phyloP scores from a whole-genome alignment of 345 rosid species.

The Rhodamnia argentea region DNA sequence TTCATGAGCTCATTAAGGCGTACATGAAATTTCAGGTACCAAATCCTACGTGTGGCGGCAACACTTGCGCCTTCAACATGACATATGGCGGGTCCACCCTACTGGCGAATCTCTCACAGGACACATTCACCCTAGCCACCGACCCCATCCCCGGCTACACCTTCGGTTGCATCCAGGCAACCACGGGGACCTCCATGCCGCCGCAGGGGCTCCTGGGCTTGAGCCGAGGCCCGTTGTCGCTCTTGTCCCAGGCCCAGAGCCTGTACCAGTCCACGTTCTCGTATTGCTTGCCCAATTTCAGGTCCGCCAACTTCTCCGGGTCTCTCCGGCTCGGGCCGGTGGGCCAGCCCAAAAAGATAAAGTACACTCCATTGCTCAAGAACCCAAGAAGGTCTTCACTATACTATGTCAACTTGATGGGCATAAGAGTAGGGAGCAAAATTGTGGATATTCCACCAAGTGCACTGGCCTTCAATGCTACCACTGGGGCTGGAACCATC shows the following conservation, averaged over 20 bases:
- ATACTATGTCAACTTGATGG: slow-evolving; percentile 70
- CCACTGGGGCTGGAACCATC: slow-evolving; percentile 84
- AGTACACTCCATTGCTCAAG: slow-evolving; percentile 69
- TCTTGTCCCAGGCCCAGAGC: slow-evolving; percentile 64
- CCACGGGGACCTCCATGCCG: slow-evolving; percentile 64
- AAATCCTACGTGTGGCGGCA: slow-evolving; percentile 50
- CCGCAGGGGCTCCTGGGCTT: slow-evolving; percentile 84
- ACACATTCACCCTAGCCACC: slow-evolving; percentile 44
- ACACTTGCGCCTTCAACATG: slow-evolving; percentile 65
- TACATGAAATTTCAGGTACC: slow-evolving; percentile 36
- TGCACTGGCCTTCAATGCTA: slow-evolving; percentile 63
- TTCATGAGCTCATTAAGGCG: background rate
- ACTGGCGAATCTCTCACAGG: slow-evolving; percentile 60
- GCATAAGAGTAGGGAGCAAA: slow-evolving; percentile 61
- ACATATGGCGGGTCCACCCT: slow-evolving; percentile 73
- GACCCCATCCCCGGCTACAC: slow-evolving; percentile 57
- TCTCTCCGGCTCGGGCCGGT: slow-evolving; percentile 74
- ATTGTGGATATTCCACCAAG: slow-evolving; percentile 56
- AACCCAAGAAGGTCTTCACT: slow-evolving; percentile 81
- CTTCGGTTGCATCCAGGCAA: slow-evolving; percentile 67
- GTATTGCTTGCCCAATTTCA: slow-evolving; percentile 80
- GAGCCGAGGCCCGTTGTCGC: slow-evolving; percentile 80
- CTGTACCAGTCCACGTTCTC: slow-evolving; percentile 77
- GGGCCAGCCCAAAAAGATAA: slow-evolving; percentile 65
- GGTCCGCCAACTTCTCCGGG: slow-evolving; percentile 69